A percentile compares a stretch with the other conserved stretches of the same genome.
Evolutionary conservation across 495 filamentous ascomycete species (phyloP).

Genomic region (Aspergillus ostianus): DNA sequence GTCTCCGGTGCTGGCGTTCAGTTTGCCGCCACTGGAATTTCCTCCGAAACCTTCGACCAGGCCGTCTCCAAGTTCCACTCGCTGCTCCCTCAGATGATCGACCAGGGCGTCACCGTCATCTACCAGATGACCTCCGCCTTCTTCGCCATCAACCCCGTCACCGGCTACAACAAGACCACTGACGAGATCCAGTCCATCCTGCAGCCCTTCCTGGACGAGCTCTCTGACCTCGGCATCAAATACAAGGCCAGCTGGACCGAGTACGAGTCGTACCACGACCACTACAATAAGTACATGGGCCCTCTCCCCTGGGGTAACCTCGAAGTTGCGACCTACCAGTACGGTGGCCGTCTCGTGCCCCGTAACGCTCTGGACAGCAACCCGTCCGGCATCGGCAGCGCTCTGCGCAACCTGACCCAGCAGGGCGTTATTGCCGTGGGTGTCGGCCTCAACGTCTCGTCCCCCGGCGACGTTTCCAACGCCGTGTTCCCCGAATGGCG

Average conservation of each 20-base stretch:
- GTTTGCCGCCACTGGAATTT: constrained; percentile 26
- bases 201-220: constrained; percentile 28
- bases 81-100: constrained; percentile 45
- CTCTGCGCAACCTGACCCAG: constrained; percentile 37
- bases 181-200: constrained; percentile 29
- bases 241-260: constrained; percentile 28
- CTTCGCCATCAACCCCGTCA: constrained; percentile 47
- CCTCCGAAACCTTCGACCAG: constrained; percentile 43
- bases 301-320: constrained; percentile 40
- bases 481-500: constrained; percentile 58
- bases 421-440: constrained; percentile 48
- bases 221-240: constrained; percentile 28
- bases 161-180: constrained; percentile 33
- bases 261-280: constrained; percentile 45
- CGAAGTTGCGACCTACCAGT: constrained; percentile 47
- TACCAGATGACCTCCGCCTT: constrained; percentile 46
- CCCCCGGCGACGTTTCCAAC: constrained; percentile 43
- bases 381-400: constrained; percentile 37
- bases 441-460: constrained; percentile 40
- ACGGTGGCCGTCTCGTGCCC: constrained; percentile 61
- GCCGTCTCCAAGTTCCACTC: constrained; percentile 45
- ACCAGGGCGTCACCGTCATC: constrained; percentile 46
- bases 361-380: constrained; percentile 44
- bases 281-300: constrained; percentile 45
- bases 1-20: constrained; percentile 29